These are phyloP conservation scores for Stephania yunnanensis DNA, from an alignment of 164 flowering plant genomes.

Conservation along the genomic window DNA sequence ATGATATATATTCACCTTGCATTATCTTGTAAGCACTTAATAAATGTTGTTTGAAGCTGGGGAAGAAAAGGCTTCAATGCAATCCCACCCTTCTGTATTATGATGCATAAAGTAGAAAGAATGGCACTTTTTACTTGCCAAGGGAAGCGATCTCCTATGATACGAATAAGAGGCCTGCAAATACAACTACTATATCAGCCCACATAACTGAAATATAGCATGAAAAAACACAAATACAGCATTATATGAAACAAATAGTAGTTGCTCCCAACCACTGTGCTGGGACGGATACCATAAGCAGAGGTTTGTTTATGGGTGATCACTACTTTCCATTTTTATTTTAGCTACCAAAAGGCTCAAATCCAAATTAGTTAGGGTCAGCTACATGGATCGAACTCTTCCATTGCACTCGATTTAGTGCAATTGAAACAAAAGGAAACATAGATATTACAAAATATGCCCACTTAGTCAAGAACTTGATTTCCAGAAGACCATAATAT, in stretches of 20 bases:
- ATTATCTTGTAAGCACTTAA: conserved; percentile 89
- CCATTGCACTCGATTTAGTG: no score
- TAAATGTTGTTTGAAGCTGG: conserved; percentile 96
- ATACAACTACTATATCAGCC: conserved; percentile 6
- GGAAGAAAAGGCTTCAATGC: conserved; percentile 98
- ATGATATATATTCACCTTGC: conserved; percentile 52
- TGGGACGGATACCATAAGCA: background rate
- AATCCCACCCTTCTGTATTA: conserved; percentile 85
- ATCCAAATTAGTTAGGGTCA: no score
- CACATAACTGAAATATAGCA: background rate
- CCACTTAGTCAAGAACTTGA: background rate
- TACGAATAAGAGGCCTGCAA: conserved; percentile 93
- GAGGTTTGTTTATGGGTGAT: background rate
- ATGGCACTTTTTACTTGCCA: conserved; percentile 99
- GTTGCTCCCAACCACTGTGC: background rate
- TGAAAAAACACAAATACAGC: background rate
- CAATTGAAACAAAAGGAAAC: background rate
- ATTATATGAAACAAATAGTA: background rate
- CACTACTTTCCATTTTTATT: background rate
- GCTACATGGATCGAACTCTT: no score
- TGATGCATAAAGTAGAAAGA: conserved; percentile 73
- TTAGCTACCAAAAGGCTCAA: no score
- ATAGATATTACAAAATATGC: background rate
- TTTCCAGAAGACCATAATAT: background rate
- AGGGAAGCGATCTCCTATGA: conserved; percentile 94